phyloP scores from a whole-genome alignment of 257 asterid genomes.

The Thymus quinquecostatus region DNA sequence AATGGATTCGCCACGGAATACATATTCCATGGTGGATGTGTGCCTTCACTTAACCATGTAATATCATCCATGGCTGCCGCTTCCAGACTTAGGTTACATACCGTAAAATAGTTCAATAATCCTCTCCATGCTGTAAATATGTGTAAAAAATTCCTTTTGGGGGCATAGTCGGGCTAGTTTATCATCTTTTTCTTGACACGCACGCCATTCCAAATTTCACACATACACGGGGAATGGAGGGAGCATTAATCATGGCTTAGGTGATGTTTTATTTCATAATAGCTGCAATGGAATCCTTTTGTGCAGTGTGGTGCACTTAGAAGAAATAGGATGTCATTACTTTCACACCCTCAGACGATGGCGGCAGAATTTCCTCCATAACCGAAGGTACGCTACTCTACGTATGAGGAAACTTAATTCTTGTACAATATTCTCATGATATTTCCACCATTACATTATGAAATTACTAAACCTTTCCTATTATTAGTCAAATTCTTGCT shows the following conservation, averaged over 20 bases:
- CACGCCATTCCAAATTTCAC: too few species aligned
- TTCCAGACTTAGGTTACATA: conserved; percentile 60
- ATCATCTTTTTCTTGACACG: too few species aligned
- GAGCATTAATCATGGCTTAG: too few species aligned
- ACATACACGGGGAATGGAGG: too few species aligned
- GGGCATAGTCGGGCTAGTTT: too few species aligned
- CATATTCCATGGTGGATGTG: conserved; percentile 70
- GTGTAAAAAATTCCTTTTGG: too few species aligned
- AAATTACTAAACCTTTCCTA: not conserved
- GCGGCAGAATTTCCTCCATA: conserved; percentile 57
- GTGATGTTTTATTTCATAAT: too few species aligned
- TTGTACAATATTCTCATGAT: too few species aligned
- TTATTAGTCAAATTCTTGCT: conserved; percentile 46
- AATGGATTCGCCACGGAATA: conserved; percentile 57
- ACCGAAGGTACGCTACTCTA: conserved; percentile 36
- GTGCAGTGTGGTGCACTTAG: conserved; percentile 67
- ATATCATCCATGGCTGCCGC: conserved; percentile 59
- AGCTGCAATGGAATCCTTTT: not conserved
- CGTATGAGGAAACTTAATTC: too few species aligned
- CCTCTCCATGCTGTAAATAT: too few species aligned
- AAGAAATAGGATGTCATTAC: conserved; percentile 65
- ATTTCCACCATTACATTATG: too few species aligned
- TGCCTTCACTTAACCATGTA: conserved; percentile 59
- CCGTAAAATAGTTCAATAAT: too few species aligned
- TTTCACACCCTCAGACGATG: conserved; percentile 57